Evolutionary conservation across 345 rosid species (phyloP), one percentile per base, ranked within the genome.

Genomic region (Gossypium herbaceum): DNA sequence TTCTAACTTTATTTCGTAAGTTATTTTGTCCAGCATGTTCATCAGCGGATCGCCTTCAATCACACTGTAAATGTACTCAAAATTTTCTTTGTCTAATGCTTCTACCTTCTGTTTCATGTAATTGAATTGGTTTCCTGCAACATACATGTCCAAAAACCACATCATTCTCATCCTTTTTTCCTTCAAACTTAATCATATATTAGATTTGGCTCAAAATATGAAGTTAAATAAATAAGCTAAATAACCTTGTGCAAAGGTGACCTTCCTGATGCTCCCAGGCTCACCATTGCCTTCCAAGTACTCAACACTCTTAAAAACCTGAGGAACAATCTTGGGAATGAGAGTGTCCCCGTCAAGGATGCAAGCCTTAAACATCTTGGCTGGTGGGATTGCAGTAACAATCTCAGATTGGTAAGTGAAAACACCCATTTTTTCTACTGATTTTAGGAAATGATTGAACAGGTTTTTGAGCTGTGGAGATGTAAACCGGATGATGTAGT

Each of bases 221-320:
- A 16, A 52, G n/a, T 16, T 52, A 3, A 17, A 52, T 12, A 17
- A 52, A 7, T 51, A 52, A 52, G 7, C 39, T 34, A 34, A 34
- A 34, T 5, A 34, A 34, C 65, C 43, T 10, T 60, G 76, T 0
- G 39, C 75, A 17, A 78, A 78, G 22, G 41, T 73, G 41, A 78
- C 9, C 39, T 77, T 13, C 76, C 73, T 79, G 79, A 80, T 43
- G 75, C 58, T 80, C 13, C 84, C 86, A 7, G 80, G 56, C 0
- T 80, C 86, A 7, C 87, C 87, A 44, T 77, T 70, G 20, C 88
- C 91, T 73, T 84, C 73, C 7, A 84, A 15, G 8, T 10, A 7
- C 63, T 24, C 63, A 22, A 59, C 25, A 12, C 64, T 25, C 77
- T 75, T 69, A 29, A 86, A 27, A 12, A 75, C 87, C 1, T 76